phyloP scores from a whole-genome alignment of 148 eudicot species.

The Persicaria tinctoria region DNA sequence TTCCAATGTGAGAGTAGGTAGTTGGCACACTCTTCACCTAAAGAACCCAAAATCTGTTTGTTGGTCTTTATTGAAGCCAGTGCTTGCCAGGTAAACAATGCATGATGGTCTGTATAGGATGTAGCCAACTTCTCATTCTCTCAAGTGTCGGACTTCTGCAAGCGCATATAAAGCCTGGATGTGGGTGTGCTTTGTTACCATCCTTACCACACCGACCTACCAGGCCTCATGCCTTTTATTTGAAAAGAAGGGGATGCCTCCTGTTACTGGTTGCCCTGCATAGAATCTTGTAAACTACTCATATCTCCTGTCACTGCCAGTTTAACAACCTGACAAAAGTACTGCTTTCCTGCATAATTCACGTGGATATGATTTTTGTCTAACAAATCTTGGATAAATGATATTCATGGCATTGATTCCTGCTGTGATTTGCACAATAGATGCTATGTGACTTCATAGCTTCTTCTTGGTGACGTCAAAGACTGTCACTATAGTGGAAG shows the following conservation, averaged over 20 bases:
- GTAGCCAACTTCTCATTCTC: background rate
- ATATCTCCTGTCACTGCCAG: background rate
- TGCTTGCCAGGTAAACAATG: background rate
- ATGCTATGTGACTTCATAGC: background rate
- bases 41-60: background rate
- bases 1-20: background rate
- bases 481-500: background rate
- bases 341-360: background rate
- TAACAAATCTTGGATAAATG: background rate
- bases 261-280: background rate
- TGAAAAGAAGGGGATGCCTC: background rate
- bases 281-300: background rate
- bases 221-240: background rate
- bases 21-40: background rate
- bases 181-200: background rate
- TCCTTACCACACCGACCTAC: background rate
- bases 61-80: background rate
- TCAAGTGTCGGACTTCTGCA: background rate
- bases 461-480: background rate
- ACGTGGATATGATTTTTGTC: background rate
- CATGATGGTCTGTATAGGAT: too few relatives aligned
- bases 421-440: background rate
- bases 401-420: background rate
- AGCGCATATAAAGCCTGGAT: background rate
- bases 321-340: background rate